phyloP scores from a whole-genome alignment of 345 rosid species.

The Gossypium australe region DNA sequence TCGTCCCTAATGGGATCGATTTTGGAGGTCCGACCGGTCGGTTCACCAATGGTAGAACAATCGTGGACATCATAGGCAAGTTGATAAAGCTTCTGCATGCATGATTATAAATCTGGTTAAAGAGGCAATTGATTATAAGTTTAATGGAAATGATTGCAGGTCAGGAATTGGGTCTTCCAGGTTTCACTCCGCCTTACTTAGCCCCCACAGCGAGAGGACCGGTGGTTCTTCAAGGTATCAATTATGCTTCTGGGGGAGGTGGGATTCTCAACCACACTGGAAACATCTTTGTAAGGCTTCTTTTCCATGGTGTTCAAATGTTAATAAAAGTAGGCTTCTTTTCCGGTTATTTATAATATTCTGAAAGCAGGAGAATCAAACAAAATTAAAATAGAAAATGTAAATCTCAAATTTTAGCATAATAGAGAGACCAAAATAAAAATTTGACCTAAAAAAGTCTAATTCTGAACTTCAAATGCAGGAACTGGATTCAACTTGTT shows the following conservation, averaged over 20 bases:
- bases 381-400: no score
- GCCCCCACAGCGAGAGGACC: constrained; percentile 59
- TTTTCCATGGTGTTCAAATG: background rate
- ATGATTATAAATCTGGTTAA: background rate
- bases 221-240: constrained; percentile 54
- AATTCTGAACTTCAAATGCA: background rate
- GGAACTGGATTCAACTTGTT: background rate
- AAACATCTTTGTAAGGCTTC: constrained; percentile 52
- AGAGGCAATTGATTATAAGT: background rate
- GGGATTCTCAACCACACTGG: constrained; percentile 76
- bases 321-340: background rate
- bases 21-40: constrained; percentile 69
- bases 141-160: constrained; percentile 23
- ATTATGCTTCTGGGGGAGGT: constrained; percentile 78
- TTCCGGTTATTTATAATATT: background rate
- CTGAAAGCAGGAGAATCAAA: background rate
- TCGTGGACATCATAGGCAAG: constrained; percentile 64
- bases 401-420: no score
- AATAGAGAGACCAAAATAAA: background rate
- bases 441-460: background rate
- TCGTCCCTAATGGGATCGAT: constrained; percentile 67
- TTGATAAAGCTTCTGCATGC: background rate
- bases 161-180: constrained; percentile 35
- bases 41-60: constrained; percentile 75
- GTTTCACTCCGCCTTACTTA: constrained; percentile 61